phyloP scores from a whole-genome alignment of 2,329 filamentous ascomycete species.

The Fusarium mexicanum region DNA sequence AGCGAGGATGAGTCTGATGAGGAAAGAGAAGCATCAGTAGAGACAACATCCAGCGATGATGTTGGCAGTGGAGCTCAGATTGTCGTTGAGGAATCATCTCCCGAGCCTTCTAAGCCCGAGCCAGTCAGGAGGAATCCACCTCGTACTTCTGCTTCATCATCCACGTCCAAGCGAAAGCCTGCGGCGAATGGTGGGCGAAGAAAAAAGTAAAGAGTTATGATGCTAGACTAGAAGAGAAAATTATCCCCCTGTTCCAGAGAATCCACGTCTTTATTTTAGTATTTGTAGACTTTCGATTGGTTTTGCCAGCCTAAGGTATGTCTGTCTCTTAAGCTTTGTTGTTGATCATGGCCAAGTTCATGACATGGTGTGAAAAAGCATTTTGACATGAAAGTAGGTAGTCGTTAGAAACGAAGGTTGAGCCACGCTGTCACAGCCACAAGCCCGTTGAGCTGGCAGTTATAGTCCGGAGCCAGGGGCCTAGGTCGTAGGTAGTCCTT shows the following conservation, averaged over 20 bases:
- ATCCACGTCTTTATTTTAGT: slow-evolving; percentile 10
- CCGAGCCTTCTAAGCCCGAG: slow-evolving; percentile 41
- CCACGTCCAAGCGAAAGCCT: slow-evolving; percentile 54
- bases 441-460: slow-evolving; percentile 2
- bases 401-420: not conserved
- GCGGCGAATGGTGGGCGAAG: slow-evolving; percentile 46
- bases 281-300: slow-evolving; percentile 27
- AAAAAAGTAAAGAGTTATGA: slow-evolving; percentile 45
- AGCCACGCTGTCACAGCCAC: slow-evolving; percentile 29
- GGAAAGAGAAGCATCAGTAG: slow-evolving; percentile 42
- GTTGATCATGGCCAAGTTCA: not conserved
- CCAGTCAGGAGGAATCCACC: slow-evolving; percentile 52
- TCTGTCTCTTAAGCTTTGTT: not conserved
- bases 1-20: slow-evolving; percentile 43
- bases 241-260: slow-evolving; percentile 4
- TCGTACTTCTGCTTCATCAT: slow-evolving; percentile 40
- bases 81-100: slow-evolving; percentile 47
- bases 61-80: slow-evolving; percentile 49
- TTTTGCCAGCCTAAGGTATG: slow-evolving; percentile 11
- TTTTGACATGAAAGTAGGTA: slow-evolving; percentile 26
- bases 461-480: not conserved
- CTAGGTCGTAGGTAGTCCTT: too few species aligned
- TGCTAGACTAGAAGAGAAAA: slow-evolving; percentile 15
- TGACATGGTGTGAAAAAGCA: not conserved
- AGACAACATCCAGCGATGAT: slow-evolving; percentile 52